Base-by-base conservation (phyloP, 2,329 filamentous ascomycete genomes). In the Phialemonium atrogriseum region DNA sequence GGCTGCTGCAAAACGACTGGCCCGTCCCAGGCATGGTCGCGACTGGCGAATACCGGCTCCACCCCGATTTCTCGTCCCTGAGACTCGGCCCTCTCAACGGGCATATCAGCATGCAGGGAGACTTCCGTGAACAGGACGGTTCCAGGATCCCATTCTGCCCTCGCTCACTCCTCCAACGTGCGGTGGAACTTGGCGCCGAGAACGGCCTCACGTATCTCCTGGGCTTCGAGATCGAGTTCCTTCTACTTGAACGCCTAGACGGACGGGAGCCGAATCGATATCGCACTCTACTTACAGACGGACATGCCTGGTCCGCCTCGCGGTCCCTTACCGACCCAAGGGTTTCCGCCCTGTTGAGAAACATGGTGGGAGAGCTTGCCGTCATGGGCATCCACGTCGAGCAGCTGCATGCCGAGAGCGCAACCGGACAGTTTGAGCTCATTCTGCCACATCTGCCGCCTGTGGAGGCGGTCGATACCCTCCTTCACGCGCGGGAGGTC, bases 141-240 rank as follows among this genome's bases (percentile, higher is more conserved):
- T 55, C 60, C 0, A 50, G 56, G 0, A 59, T 75, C 2, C 38
- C 43, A 2, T 39, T 77, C 1, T 93, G 84, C 44, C 84, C 85
- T 1, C 69, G 84, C 33, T 62, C 74, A 24, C 51, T 79, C 34
- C 60, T 93, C 33, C 59, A 73, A 33, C 61, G 55, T 4, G 61
- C 77, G 0, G 48, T 80, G 2, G 58, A 67, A 0, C 55, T 58
- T 5, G 69, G 81, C 0, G 57, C 66, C 9, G 44, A 55, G 2
- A 60, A 72, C 22, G 62, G 65, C 2, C 60, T 85, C 3, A 55
- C 64, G 4, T 74, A 87, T 28, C 62, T 79, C 0, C 55, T 86
- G 11, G 86, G 85, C 0, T 93, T 91, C 42, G 86, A 94, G 53
- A 75, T 93, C 24, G 85, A 93, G 54, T 73, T 91, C 8, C 67